These are phyloP conservation scores for Crithidia expoeki DNA, from an alignment of 208 protist genomes.

Conservation along the genomic window DNA sequence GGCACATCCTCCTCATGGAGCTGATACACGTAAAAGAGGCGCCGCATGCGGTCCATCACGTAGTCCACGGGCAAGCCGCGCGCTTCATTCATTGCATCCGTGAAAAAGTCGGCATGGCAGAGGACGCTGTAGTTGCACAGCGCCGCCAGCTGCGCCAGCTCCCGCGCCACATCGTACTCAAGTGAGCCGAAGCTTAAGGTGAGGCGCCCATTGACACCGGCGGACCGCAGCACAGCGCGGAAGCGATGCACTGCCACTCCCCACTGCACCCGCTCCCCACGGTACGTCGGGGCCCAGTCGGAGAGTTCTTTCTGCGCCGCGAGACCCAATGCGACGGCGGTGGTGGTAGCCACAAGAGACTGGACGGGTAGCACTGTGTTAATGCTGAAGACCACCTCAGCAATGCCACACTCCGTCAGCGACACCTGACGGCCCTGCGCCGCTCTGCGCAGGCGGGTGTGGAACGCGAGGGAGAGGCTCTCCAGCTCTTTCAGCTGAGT, in stretches of 20 bases:
- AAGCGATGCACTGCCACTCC: slow-evolving; percentile 32
- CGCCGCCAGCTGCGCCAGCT: slow-evolving; percentile 27
- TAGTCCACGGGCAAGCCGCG: slow-evolving; percentile 26
- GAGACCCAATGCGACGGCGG: slow-evolving; percentile 20
- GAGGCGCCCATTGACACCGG: slow-evolving; percentile 15
- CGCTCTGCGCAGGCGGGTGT: slow-evolving; percentile 22
- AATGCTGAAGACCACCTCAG: slow-evolving; percentile 30
- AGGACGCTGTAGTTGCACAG: slow-evolving; percentile 22
- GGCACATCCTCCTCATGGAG: slow-evolving; percentile 24
- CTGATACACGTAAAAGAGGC: slow-evolving; percentile 22
- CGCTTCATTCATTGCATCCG: slow-evolving; percentile 17
- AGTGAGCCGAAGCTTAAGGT: slow-evolving; percentile 24
- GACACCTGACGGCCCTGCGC: slow-evolving; percentile 6
- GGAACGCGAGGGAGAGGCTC: slow-evolving; percentile 18
- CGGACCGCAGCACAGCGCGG: slow-evolving; percentile 12
- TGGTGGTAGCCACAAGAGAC: slow-evolving; percentile 22
- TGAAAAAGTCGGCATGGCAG: slow-evolving; percentile 32
- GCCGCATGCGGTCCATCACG: slow-evolving; percentile 33
- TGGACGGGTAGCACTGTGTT: slow-evolving; percentile 30
- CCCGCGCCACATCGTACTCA: slow-evolving; percentile 26
- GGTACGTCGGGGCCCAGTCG: slow-evolving; percentile 19
- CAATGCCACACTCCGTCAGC: slow-evolving; percentile 23
- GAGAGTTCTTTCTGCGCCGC: slow-evolving; percentile 14
- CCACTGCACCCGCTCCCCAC: slow-evolving; percentile 14
- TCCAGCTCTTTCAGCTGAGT: slow-evolving; percentile 21